Conservation (phyloP, 2,329 filamentous ascomycete genomes). For the Trematosphaeria pertusa region DNA sequence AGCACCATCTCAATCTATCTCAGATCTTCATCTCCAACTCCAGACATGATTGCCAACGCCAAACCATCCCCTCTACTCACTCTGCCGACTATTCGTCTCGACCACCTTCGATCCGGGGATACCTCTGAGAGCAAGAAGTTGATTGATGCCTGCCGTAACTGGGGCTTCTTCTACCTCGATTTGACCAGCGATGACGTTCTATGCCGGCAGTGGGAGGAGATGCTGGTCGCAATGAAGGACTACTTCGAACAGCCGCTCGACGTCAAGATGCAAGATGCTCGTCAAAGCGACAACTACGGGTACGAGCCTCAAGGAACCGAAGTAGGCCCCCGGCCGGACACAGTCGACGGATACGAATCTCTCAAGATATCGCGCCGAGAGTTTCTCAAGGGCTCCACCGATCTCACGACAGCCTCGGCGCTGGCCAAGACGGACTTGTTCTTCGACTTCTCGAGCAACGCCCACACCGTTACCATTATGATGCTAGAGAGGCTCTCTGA, state of each 20-base stretch:
- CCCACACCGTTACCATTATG: too few relatives aligned
- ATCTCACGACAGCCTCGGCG: too few relatives aligned
- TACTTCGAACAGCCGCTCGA: slow-evolving; percentile 11
- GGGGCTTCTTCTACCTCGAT: slow-evolving; percentile 1
- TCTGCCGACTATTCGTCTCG: slow-evolving; percentile 3
- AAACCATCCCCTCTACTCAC: neutral
- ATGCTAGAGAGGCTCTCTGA: neutral
- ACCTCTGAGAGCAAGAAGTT: neutral
- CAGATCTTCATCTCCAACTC: too few relatives aligned
- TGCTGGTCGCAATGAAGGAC: neutral
- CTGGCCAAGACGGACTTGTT: too few relatives aligned
- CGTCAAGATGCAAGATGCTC: slow-evolving; percentile 14
- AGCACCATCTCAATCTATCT: too few relatives aligned
- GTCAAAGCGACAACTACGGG: slow-evolving; percentile 6
- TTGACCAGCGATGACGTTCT: neutral
- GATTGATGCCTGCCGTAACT: neutral
- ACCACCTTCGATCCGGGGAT: slow-evolving; percentile 1
- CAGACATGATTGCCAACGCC: neutral
- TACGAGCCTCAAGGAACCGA: slow-evolving; percentile 9
- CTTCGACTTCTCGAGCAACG: too few relatives aligned
- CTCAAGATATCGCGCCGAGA: too few relatives aligned
- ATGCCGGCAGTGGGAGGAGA: too few relatives aligned
- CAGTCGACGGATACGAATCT: slow-evolving; percentile 10
- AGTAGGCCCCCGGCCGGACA: neutral
- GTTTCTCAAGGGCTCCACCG: too few relatives aligned